Percentiles rank a stretch among this genome's conserved stretches.
Conservation (phyloP, 768 basidiomycete species). For the Hydnomerulius pinastri region DNA sequence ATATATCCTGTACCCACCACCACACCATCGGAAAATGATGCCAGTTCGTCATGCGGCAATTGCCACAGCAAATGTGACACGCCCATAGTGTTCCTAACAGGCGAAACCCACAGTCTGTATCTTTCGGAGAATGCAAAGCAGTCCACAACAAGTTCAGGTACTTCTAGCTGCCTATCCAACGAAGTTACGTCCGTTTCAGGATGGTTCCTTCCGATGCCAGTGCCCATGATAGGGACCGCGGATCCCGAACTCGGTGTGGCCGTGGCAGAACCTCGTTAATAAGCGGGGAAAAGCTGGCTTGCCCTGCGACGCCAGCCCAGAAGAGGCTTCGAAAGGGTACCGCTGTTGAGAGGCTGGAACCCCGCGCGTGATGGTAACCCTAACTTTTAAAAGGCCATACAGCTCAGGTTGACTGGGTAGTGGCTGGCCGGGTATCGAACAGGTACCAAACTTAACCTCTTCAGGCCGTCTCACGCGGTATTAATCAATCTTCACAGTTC, state of each 20-base stretch:
- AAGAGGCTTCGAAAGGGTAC: neutral
- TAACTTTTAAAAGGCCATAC: neutral
- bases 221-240: constrained; percentile 14
- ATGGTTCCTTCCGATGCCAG: constrained; percentile 12
- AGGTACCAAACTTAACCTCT: constrained; percentile 10
- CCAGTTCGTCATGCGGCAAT: constrained; percentile 8
- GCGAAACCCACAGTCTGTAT: no score
- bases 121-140: neutral
- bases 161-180: neutral
- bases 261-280: neutral
- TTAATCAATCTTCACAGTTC: constrained; percentile 1
- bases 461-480: constrained; percentile 11
- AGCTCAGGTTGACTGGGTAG: neutral
- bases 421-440: neutral
- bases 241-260: constrained; percentile 9
- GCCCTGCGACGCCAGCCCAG: constrained; percentile 6
- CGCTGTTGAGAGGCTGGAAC: constrained; percentile 2
- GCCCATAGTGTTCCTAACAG: constrained; percentile 8
- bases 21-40: constrained; percentile 6
- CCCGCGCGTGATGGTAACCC: constrained; percentile 1
- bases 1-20: constrained; percentile 11
- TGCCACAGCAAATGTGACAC: constrained; percentile 14
- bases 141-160: neutral
- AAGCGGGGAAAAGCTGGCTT: constrained; percentile 16
- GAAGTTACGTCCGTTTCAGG: constrained; percentile 15